A percentile compares a stretch with the other conserved stretches of the same genome.
Evolutionary conservation across 2,329 filamentous ascomycete species (phyloP).

Genomic region (Bipolaris victoriae): DNA sequence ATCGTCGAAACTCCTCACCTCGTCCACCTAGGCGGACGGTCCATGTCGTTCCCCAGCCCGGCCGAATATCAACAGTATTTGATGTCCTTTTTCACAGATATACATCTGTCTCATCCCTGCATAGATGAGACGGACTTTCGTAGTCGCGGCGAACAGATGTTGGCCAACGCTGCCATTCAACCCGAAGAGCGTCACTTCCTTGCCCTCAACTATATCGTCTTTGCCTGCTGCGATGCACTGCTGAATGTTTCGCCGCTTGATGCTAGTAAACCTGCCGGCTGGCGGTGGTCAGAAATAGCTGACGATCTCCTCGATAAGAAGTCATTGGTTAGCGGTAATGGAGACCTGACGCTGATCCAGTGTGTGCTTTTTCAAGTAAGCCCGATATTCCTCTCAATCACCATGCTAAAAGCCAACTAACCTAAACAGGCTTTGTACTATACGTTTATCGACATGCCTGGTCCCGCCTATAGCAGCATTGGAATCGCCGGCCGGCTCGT

Average conservation of each 20-base stretch:
- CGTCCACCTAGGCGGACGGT: conserved; percentile 28
- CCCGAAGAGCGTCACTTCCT: conserved; percentile 32
- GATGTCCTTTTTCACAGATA: conserved; percentile 36
- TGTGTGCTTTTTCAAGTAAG: conserved; percentile 37
- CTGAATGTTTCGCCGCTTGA: conserved; percentile 8
- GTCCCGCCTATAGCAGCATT: conserved; percentile 39
- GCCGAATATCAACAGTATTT: conserved; percentile 33
- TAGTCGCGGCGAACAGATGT: conserved; percentile 27
- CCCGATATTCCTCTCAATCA: not conserved
- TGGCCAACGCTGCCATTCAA: conserved; percentile 26
- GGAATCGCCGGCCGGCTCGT: conserved; percentile 36
- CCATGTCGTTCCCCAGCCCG: conserved; percentile 30
- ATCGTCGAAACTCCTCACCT: conserved; percentile 6
- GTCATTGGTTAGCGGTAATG: conserved; percentile 26
- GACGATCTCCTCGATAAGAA: conserved; percentile 37
- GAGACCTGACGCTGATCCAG: conserved; percentile 36
- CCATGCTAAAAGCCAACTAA: conserved; percentile 4
- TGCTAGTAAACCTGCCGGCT: conserved; percentile 28
- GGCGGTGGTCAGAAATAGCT: conserved; percentile 40
- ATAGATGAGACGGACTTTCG: conserved; percentile 40
- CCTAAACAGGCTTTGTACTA: conserved; percentile 36
- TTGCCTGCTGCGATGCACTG: conserved; percentile 32
- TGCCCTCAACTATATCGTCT: conserved; percentile 40
- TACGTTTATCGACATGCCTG: conserved; percentile 32
- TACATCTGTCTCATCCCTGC: conserved; percentile 37